These are phyloP conservation scores for Planoprotostelium fungivorum DNA, from an alignment of 78 protist species.

Conservation along the genomic window DNA sequence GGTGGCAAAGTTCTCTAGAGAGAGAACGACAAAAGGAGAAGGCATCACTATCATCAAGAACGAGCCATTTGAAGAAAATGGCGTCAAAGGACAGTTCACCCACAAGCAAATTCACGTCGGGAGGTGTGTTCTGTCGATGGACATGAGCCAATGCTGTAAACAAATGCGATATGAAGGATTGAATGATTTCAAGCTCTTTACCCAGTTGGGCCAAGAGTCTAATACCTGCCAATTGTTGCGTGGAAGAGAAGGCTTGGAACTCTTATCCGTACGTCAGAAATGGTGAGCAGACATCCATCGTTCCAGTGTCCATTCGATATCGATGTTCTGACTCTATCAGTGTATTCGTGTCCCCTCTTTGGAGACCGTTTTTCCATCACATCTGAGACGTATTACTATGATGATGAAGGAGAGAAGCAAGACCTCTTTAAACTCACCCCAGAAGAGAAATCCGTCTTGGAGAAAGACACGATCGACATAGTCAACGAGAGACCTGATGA, in stretches of 20 bases:
- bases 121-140: neutral
- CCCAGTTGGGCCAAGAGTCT: neutral
- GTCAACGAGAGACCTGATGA: neutral
- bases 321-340: conserved; percentile 8
- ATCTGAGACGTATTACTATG: conserved; percentile 48
- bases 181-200: neutral
- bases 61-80: conserved; percentile 47
- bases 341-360: conserved; percentile 34
- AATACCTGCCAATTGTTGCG: neutral
- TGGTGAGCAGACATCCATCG: too few relatives aligned
- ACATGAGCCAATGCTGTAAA: conserved; percentile 15
- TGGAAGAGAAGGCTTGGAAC: conserved; percentile 88
- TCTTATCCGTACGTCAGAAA: conserved; percentile 82
- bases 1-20: conserved; percentile 43
- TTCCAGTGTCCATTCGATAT: too few relatives aligned
- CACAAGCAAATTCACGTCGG: conserved; percentile 31
- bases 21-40: conserved; percentile 30
- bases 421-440: conserved; percentile 13
- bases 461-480: neutral
- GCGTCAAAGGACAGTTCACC: conserved; percentile 46
- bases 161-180: conserved; percentile 11
- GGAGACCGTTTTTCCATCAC: conserved; percentile 61
- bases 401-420: conserved; percentile 47
- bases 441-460: neutral
- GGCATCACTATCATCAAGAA: conserved; percentile 42